Evolutionary conservation across 257 asterid species (phyloP).

Genomic region (Asclepias syriaca): DNA sequence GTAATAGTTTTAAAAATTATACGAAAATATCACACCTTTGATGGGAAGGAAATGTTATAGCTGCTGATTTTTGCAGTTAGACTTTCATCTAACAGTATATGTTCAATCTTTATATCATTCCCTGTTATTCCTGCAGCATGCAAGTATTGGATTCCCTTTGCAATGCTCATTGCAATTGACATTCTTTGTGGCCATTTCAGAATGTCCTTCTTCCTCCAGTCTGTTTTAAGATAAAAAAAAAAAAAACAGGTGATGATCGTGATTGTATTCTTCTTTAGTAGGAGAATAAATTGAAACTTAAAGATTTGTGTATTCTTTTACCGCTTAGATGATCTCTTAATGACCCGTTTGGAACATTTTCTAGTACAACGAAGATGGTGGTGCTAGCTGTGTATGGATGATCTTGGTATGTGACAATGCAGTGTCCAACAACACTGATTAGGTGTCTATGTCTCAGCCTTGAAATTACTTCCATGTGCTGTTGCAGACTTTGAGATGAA

Average conservation of each 20-base stretch:
- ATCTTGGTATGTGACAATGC: constrained; percentile 82
- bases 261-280: neutral
- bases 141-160: constrained; percentile 86
- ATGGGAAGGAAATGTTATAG: constrained; percentile 66
- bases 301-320: constrained; percentile 14
- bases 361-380: constrained; percentile 76
- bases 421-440: constrained; percentile 90
- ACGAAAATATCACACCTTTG: constrained; percentile 52
- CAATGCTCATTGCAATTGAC: constrained; percentile 66
- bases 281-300: neutral
- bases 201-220: constrained; percentile 77
- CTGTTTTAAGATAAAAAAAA: constrained; percentile 28
- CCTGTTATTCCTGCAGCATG: constrained; percentile 74
- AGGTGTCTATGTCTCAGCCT: constrained; percentile 89
- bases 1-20: neutral
- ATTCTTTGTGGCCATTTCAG: constrained; percentile 98
- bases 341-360: constrained; percentile 63
- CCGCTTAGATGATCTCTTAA: constrained; percentile 74
- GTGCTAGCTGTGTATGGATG: constrained; percentile 80
- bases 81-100: constrained; percentile 65
- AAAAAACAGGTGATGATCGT: neutral
- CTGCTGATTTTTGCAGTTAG: constrained; percentile 73
- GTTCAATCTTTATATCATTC: constrained; percentile 69
- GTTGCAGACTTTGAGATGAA: constrained; percentile 73
- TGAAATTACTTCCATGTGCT: constrained; percentile 88